A percentile compares a stretch with the other conserved stretches of the same genome.
Evolutionary conservation across 2,329 filamentous ascomycete genomes (phyloP).

Genomic region (Fusarium sp.): DNA sequence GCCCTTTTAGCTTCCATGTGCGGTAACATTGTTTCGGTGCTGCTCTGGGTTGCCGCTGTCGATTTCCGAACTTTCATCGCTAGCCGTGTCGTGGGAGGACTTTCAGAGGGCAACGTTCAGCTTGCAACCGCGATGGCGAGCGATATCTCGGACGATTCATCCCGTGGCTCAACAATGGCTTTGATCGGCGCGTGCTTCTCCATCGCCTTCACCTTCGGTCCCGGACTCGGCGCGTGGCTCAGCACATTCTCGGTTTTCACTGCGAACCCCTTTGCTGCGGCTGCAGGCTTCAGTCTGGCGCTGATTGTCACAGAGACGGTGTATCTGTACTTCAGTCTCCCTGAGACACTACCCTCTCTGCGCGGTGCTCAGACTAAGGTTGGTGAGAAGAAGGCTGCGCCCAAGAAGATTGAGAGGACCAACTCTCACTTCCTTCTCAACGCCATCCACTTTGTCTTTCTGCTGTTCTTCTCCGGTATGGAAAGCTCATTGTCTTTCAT

Average conservation of each 20-base stretch:
- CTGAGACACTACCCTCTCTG: constrained; percentile 83
- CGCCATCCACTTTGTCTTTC: constrained; percentile 86
- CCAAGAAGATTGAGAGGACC: constrained; percentile 66
- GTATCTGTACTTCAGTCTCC: constrained; percentile 86
- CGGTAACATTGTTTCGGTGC: constrained; percentile 92
- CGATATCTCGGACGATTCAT: constrained; percentile 89
- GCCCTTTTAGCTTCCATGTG: constrained; percentile 92
- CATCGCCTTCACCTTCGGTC: constrained; percentile 96
- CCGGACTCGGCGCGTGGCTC: constrained; percentile 89
- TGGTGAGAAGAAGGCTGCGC: constrained; percentile 35
- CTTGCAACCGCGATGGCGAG: constrained; percentile 96
- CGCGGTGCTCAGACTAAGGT: constrained; percentile 52
- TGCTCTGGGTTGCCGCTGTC: constrained; percentile 92
- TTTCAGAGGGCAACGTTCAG: constrained; percentile 98
- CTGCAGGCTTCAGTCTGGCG: constrained; percentile 87
- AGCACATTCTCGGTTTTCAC: constrained; percentile 82
- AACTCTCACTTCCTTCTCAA: constrained; percentile 90
- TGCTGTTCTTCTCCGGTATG: constrained; percentile 98
- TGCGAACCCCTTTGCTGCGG: constrained; percentile 93
- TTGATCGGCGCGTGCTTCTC: constrained; percentile 97
- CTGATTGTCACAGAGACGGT: constrained; percentile 88
- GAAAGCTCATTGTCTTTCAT: constrained; percentile 98
- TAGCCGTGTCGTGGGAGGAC: constrained; percentile 89
- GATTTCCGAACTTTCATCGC: constrained; percentile 97
- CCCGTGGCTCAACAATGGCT: constrained; percentile 92